Conservation (phyloP, 2,329 filamentous ascomycete genomes). For the Hymenoscyphus linearis region DNA sequence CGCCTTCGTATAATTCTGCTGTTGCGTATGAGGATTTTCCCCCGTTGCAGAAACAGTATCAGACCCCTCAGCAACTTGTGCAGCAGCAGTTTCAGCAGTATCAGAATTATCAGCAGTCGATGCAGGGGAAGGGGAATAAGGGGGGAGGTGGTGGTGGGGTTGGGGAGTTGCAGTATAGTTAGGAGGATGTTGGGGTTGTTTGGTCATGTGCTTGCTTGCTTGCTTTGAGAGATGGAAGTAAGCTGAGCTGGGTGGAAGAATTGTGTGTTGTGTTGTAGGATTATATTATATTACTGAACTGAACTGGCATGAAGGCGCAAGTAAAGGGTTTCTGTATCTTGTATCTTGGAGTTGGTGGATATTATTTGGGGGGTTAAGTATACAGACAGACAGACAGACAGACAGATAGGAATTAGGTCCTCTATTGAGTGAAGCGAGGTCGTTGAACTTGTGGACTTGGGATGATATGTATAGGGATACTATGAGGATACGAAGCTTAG, state of each 20-base stretch:
- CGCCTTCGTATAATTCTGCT: conserved; percentile 27
- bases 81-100: conserved; percentile 32
- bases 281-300: no score
- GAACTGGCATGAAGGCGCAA: no score
- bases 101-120: conserved; percentile 27
- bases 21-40: conserved; percentile 34
- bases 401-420: no score
- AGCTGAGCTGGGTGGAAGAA: not conserved
- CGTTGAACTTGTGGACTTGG: conserved; percentile 38
- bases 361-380: not conserved
- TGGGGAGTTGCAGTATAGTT: conserved; percentile 28
- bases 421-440: no score
- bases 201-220: not conserved
- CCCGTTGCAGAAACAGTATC: conserved; percentile 31
- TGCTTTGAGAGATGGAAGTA: not conserved
- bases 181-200: not conserved
- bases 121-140: conserved; percentile 19
- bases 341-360: not conserved
- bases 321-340: no score
- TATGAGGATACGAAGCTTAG: no score
- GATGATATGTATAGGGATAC: conserved; percentile 41
- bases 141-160: conserved; percentile 12
- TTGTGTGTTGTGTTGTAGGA: no score
- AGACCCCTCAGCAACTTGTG: conserved; percentile 31
- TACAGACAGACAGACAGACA: no score